Percentiles rank a stretch among this genome's conserved stretches.
These are phyloP conservation scores for Datura wrightii DNA, from an alignment of 257 asterid species.

Conservation along the genomic window DNA sequence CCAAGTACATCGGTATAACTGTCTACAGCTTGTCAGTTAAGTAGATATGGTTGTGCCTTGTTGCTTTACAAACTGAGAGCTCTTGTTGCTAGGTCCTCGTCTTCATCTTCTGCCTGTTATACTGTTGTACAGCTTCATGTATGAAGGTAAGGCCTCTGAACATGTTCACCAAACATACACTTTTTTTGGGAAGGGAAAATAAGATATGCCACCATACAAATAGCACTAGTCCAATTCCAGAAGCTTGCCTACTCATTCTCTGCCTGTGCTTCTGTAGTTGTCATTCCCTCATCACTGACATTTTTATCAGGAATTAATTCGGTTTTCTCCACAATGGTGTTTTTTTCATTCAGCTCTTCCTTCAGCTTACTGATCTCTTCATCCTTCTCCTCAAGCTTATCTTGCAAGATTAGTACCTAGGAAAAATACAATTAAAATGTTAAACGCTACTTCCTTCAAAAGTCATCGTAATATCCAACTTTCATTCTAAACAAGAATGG, in stretches of 20 bases:
- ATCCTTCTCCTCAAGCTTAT: constrained; percentile 72
- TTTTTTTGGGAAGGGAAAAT: neutral
- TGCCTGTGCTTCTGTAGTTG: constrained; percentile 44
- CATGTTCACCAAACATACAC: neutral
- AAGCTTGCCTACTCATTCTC: constrained; percentile 35
- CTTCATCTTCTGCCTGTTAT: neutral
- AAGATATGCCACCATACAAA: neutral
- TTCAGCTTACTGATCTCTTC: constrained; percentile 60
- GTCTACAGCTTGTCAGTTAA: neutral
- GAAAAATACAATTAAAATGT: neutral
- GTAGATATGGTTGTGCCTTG: neutral
- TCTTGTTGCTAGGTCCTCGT: neutral
- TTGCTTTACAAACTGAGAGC: neutral
- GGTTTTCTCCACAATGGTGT: constrained; percentile 46
- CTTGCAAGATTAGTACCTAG: constrained; percentile 84
- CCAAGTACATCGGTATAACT: neutral
- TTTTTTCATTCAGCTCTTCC: constrained; percentile 49
- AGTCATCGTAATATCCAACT: constrained; percentile 2
- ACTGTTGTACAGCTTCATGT: neutral
- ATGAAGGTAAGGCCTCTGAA: neutral
- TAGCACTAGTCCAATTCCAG: neutral
- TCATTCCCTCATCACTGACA: constrained; percentile 42
- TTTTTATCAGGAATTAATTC: constrained; percentile 41
- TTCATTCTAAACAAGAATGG: constrained; percentile 4
- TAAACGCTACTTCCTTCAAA: neutral